These are phyloP conservation scores for Rhodotorula sp. DNA, from an alignment of 1,284 basidiomycete genomes.

Conservation along the genomic window DNA sequence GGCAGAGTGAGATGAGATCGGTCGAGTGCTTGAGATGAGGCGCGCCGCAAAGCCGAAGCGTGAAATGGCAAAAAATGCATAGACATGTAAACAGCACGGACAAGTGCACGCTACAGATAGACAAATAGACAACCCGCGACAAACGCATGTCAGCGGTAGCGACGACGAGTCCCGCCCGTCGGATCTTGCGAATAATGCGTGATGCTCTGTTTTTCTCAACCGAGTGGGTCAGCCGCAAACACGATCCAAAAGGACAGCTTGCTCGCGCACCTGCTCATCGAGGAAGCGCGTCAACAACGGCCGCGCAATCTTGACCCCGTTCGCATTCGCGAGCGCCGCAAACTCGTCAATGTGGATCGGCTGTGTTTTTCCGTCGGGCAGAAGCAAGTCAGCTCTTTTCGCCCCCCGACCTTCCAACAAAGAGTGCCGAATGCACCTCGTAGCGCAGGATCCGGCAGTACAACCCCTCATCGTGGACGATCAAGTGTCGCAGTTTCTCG, in stretches of 20 bases:
- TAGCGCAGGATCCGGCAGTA: constrained; percentile 62
- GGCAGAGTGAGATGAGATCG: no score
- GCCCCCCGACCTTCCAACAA: no score
- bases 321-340: constrained; percentile 49
- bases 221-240: no score
- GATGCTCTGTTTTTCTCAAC: constrained; percentile 16
- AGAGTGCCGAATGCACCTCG: constrained; percentile 54
- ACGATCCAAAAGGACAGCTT: background rate
- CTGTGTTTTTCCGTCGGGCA: constrained; percentile 47
- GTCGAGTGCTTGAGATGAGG: background rate
- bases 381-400: background rate
- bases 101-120: no score
- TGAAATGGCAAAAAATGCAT: background rate
- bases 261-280: constrained; percentile 57
- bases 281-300: constrained; percentile 57
- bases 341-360: constrained; percentile 63
- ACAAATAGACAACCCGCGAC: no score
- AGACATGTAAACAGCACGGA: no score
- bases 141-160: constrained; percentile 3
- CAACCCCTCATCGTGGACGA: constrained; percentile 52
- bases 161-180: constrained; percentile 27
- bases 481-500: constrained; percentile 29
- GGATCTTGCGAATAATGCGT: constrained; percentile 37
- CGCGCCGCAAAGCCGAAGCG: background rate
- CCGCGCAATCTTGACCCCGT: constrained; percentile 51